Conservation (phyloP, 148 eudicot genomes). For the Rhododendron simsii region DNA sequence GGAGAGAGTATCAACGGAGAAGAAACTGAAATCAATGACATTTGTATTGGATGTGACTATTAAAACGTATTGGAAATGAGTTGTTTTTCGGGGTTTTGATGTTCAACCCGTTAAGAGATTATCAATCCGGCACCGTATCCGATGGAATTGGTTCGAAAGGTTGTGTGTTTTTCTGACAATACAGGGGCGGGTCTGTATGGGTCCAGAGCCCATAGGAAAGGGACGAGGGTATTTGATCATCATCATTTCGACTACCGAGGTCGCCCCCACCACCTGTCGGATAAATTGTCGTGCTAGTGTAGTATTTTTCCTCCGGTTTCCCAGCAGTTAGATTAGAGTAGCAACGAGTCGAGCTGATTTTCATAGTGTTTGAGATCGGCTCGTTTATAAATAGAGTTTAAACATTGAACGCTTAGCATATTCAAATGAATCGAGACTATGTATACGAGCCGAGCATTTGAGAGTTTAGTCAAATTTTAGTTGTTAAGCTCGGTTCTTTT, state of each 20-base stretch:
- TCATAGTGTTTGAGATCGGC: background rate
- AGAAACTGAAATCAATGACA: background rate
- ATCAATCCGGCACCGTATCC: background rate
- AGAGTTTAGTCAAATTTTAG: too few species aligned
- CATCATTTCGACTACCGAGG: background rate
- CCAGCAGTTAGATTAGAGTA: too few species aligned
- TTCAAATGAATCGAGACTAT: too few species aligned
- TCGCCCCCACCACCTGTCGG: background rate
- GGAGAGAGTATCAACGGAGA: background rate
- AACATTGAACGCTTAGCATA: too few species aligned
- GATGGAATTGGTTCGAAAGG: background rate
- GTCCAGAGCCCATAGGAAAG: background rate
- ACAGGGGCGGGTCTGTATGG: background rate
- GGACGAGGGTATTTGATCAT: background rate
- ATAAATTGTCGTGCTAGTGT: background rate
- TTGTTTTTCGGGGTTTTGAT: background rate
- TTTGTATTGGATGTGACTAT: background rate
- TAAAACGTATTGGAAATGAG: background rate
- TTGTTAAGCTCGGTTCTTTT: too few species aligned
- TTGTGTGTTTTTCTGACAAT: background rate
- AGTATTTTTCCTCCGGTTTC: too few species aligned
- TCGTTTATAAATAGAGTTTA: too few species aligned
- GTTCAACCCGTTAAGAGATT: background rate
- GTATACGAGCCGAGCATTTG: too few species aligned
- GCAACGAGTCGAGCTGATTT: background rate